Base-by-base conservation (phyloP, 75 land plant species). In the Cryptomeria japonica region DNA sequence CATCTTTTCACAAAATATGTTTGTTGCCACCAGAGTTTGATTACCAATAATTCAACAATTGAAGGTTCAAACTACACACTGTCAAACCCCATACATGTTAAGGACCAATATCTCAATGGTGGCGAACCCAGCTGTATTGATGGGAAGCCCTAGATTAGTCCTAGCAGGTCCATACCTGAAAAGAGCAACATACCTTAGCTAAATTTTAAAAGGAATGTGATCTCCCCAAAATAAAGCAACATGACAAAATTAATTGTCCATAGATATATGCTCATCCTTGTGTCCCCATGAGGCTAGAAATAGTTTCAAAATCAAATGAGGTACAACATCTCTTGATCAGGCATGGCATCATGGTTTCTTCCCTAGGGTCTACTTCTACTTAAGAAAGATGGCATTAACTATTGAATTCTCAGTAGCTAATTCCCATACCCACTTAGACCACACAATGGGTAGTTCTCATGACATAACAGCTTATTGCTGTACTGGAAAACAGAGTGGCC, bases 1-100 rank as follows among this genome's bases (percentile, higher is more conserved):
- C 91, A 90, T 90, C 0, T 31, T 36, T 42, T 53, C 15, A 32
- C 15, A 75, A 49, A 25, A 13, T 37, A 80, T 39, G 83, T 15
- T 19, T 42, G 31, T 5, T 42, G 44, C 19, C 28, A 22, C 19
- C 38, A 41, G 46, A 18, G 47, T 1, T 2, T 25, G 9, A n/a
- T 34, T 15, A 80, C 28, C 15, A 25, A 32, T 37, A 36, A 31
- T 6, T 73, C 15, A 73, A 34, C 39, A 22, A 22, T 37, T 38
- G 82, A 46, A 18, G 22, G 15, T 38, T 18, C 25, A 39, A 79
- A 18, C 39, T 7, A 37, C 44, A 42, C 83, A 34, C 39, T 77
- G 18, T 0, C 42, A 19, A 39, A 42, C n/a, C 46, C 46, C 46
- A 25, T 16, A 42, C n/a, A 9, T 42, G n/a, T 25, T 1, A 80